phyloP scores from a whole-genome alignment of 2,329 filamentous ascomycete species.

The Fusarium burgessii region DNA sequence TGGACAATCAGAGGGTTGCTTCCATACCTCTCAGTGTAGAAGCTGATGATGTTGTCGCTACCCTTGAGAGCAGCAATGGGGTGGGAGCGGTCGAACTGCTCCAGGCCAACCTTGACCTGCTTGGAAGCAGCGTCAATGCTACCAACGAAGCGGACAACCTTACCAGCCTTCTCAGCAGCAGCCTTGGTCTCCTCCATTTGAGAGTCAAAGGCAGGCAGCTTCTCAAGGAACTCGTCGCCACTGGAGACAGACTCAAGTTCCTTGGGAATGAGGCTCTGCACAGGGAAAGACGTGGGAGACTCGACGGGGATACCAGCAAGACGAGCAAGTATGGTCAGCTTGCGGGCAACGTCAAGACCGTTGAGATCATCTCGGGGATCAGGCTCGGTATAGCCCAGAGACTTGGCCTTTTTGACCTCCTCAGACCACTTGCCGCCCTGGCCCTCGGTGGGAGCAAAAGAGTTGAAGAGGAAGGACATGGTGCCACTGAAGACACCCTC shows the following conservation, averaged over 20 bases:
- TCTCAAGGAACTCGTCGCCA: conserved; percentile 87
- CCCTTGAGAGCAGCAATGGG: conserved; percentile 95
- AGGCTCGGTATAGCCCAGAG: conserved; percentile 91
- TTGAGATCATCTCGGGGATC: conserved; percentile 90
- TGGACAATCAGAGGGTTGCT: conserved; percentile 92
- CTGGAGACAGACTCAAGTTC: conserved; percentile 82
- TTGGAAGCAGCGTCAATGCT: conserved; percentile 88
- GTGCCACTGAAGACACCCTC: conserved; percentile 98
- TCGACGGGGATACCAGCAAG: conserved; percentile 84
- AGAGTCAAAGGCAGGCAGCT: conserved; percentile 84
- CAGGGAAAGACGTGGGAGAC: conserved; percentile 88
- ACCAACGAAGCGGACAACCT: conserved; percentile 94
- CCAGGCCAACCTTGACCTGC: conserved; percentile 89
- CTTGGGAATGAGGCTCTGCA: conserved; percentile 91
- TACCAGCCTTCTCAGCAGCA: conserved; percentile 86
- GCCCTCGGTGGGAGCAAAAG: conserved; percentile 85
- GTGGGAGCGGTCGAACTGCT: conserved; percentile 88
- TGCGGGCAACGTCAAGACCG: conserved; percentile 91
- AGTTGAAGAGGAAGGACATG: conserved; percentile 98
- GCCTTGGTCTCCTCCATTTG: conserved; percentile 90
- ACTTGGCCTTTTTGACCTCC: conserved; percentile 92
- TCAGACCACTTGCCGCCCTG: conserved; percentile 86
- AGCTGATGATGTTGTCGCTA: conserved; percentile 98
- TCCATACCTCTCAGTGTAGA: conserved; percentile 96
- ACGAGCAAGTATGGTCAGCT: conserved; percentile 93